Conservation (phyloP, 345 rosid species). For the Eucalyptus grandis region DNA sequence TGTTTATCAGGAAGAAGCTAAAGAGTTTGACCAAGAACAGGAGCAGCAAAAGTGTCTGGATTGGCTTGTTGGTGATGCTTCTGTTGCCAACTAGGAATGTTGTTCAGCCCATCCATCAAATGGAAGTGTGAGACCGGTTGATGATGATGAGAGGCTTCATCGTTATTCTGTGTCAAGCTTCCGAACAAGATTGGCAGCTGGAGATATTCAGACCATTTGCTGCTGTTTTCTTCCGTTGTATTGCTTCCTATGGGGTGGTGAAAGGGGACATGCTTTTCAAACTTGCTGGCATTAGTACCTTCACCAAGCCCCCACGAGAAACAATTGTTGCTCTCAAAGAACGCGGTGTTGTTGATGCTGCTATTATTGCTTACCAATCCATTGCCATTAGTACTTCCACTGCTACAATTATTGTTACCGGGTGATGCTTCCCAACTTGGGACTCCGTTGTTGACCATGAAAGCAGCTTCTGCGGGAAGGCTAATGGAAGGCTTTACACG, state of each 20-base stretch:
- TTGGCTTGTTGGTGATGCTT: conserved; percentile 2
- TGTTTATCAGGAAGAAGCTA: neutral
- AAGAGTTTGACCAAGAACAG: conserved; percentile 24
- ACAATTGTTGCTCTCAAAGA: conserved; percentile 6
- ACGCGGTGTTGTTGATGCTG: conserved; percentile 12
- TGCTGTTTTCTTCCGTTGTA: conserved; percentile 12
- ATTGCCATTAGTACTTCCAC: neutral
- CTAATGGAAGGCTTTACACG: conserved; percentile 48
- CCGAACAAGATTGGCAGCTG: conserved; percentile 21
- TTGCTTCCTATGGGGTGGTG: neutral
- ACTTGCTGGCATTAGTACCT: neutral
- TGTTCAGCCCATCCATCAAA: neutral
- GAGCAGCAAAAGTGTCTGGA: conserved; percentile 14
- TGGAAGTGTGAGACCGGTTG: conserved; percentile 1
- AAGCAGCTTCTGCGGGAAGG: conserved; percentile 31
- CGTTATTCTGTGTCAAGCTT: conserved; percentile 11
- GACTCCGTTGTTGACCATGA: neutral
- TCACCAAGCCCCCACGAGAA: conserved; percentile 17
- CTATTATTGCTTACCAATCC: conserved; percentile 15
- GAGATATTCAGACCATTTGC: conserved; percentile 45
- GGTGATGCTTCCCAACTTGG: neutral
- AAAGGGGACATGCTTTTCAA: neutral
- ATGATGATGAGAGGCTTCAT: conserved; percentile 10
- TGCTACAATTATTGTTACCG: neutral
- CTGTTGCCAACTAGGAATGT: neutral